Evolutionary conservation across 306 rosid species (phyloP).

Genomic region (Neltuma alba): DNA sequence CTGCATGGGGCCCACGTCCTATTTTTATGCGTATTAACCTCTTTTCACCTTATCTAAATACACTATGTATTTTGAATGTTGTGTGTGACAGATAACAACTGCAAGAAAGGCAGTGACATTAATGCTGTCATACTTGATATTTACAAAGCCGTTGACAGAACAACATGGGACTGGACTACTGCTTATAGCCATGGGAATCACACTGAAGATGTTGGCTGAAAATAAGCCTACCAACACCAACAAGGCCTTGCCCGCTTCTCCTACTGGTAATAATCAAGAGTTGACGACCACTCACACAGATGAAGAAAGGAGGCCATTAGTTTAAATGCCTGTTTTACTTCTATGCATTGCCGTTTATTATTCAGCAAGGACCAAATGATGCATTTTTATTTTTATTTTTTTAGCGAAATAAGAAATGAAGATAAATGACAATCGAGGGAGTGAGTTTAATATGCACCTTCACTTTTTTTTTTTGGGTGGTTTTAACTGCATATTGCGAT

Average conservation of each 20-base stretch:
- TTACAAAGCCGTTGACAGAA: constrained; percentile 72
- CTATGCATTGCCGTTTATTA: not conserved
- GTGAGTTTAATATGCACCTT: not conserved
- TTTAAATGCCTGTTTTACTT: constrained; percentile 36
- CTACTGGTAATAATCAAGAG: constrained; percentile 34
- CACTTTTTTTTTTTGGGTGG: not conserved
- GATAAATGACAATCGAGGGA: not conserved
- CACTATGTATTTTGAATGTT: not conserved
- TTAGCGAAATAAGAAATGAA: not conserved
- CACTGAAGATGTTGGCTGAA: constrained; percentile 57
- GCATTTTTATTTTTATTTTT: not conserved
- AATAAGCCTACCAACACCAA: constrained; percentile 33
- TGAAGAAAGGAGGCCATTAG: constrained; percentile 72
- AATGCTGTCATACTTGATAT: constrained; percentile 62
- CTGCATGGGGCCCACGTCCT: too few species aligned
- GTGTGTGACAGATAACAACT: constrained; percentile 70
- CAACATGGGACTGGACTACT: constrained; percentile 64
- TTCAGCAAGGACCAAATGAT: not conserved
- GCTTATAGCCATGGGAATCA: constrained; percentile 62
- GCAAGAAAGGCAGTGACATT: constrained; percentile 73
- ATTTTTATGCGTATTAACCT: too few species aligned
- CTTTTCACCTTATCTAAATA: too few species aligned
- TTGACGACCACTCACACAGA: constrained; percentile 28
- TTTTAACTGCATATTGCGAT: not conserved
- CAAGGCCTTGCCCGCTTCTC: constrained; percentile 37